Percentiles rank a stretch among this genome's conserved stretches.
phyloP scores from a whole-genome alignment of 208 protist species.

The Trypanosoma platydactyli region DNA sequence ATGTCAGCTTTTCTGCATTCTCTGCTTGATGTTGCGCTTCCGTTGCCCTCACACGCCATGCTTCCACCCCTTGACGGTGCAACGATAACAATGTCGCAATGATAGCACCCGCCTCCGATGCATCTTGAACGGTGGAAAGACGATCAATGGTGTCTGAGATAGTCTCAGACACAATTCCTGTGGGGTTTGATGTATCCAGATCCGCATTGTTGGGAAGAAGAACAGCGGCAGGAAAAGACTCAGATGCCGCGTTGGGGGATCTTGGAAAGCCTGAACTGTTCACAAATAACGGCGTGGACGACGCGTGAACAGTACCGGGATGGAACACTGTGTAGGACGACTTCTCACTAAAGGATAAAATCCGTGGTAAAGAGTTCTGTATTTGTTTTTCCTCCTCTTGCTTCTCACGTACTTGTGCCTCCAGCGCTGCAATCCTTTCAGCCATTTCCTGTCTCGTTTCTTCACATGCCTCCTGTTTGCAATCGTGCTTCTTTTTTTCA shows the following conservation, averaged over 20 bases:
- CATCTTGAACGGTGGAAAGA: constrained; percentile 13
- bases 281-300: not conserved
- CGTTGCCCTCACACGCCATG: not conserved
- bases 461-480: not conserved
- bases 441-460: not conserved
- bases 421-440: constrained; percentile 1
- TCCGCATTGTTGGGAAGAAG: not conserved
- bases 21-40: not conserved
- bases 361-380: not conserved
- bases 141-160: constrained; percentile 17
- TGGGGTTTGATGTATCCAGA: not conserved
- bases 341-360: not conserved
- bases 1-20: not conserved
- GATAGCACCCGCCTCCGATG: constrained; percentile 18
- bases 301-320: not conserved
- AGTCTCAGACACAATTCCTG: not conserved
- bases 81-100: constrained; percentile 21
- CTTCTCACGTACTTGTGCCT: not conserved
- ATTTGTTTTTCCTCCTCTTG: not conserved
- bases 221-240: not conserved
- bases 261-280: not conserved
- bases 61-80: constrained; percentile 20
- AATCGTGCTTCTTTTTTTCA: not conserved
- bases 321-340: not conserved
- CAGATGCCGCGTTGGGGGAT: not conserved